These are phyloP conservation scores for Lycium ferocissimum DNA, from an alignment of 257 asterid genomes.

Conservation along the genomic window DNA sequence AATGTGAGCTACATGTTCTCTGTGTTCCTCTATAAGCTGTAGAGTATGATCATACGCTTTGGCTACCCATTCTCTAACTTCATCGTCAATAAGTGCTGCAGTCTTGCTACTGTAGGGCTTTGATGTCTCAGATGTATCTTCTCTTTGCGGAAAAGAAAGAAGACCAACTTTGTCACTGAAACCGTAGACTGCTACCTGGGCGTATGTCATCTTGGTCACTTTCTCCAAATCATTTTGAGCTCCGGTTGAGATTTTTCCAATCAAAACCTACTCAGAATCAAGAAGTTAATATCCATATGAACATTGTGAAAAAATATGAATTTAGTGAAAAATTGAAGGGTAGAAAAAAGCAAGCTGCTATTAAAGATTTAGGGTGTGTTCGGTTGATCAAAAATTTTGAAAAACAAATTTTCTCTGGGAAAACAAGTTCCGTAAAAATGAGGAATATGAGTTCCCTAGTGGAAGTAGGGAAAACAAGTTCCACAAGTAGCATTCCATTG, in stretches of 20 bases:
- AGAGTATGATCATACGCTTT: constrained; percentile 69
- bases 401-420: too few species aligned
- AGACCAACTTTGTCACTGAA: constrained; percentile 97
- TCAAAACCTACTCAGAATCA: constrained; percentile 54
- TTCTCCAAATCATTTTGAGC: constrained; percentile 95
- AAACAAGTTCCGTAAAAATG: too few species aligned
- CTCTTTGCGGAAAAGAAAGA: constrained; percentile 79
- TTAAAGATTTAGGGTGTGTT: neutral
- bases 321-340: neutral
- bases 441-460: too few species aligned
- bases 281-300: neutral
- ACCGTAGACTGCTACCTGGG: constrained; percentile 91
- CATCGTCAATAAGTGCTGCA: constrained; percentile 72
- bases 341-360: neutral
- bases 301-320: neutral
- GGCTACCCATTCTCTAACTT: constrained; percentile 85
- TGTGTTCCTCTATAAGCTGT: constrained; percentile 69
- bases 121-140: constrained; percentile 53
- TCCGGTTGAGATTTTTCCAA: constrained; percentile 92
- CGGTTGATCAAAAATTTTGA: too few species aligned
- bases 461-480: too few species aligned
- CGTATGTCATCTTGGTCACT: constrained; percentile 91
- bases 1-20: constrained; percentile 73
- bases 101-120: constrained; percentile 93
- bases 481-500: too few species aligned